Evolutionary conservation across 805 yeast genomes (phyloP), one percentile per base, ranked within the genome.

Genomic region (Henningerozyma blattae): DNA sequence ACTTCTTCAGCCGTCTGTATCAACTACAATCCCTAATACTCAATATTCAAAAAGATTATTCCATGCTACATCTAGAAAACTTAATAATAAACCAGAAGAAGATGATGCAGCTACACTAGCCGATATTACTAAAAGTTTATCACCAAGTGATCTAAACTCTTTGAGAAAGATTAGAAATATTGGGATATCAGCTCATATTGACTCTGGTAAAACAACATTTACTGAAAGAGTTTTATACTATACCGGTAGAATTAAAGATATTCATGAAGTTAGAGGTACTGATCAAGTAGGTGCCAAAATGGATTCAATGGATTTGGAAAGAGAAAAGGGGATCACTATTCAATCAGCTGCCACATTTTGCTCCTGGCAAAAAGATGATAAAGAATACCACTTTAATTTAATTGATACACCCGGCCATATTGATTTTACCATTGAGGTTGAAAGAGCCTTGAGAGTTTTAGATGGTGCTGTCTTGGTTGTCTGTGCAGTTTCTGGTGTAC

Each of bases 401-500:
- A 91, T 91, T 58, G 98, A 91, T 61, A 91, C 98, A 6, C 98
- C 98, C 3, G 98, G 98, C 27, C 98, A 91, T 59, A 91, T 93
- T 60, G 98, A 91, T 60, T 91, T 91, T 68, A 91, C 98, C 34
- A 89, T 91, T 50, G 98, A 91, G 63, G 98, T 91, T 32, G 98
- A 91, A 65, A 76, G 98, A 56, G 98, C 98, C n/a, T 65, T 91
- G 58, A 74, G 98, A 61, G 98, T 91, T 28, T 65, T 91, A 39
- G 98, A 91, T 58, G 98, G 98, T 62, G 98, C 98, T 27, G 97
- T 91, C 32, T 68, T 91, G 42, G 97, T 91, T 35, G 96, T 91
- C 15, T 91, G 98, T 70, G 98, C 98, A 15, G 98, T 91, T 34
- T 75, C 94, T 19, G 98, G 98, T 53, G 98, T 91, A 31, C 98